Conservation (phyloP, 2,329 filamentous ascomycete genomes). For the Scortechinia acanthostroma region DNA sequence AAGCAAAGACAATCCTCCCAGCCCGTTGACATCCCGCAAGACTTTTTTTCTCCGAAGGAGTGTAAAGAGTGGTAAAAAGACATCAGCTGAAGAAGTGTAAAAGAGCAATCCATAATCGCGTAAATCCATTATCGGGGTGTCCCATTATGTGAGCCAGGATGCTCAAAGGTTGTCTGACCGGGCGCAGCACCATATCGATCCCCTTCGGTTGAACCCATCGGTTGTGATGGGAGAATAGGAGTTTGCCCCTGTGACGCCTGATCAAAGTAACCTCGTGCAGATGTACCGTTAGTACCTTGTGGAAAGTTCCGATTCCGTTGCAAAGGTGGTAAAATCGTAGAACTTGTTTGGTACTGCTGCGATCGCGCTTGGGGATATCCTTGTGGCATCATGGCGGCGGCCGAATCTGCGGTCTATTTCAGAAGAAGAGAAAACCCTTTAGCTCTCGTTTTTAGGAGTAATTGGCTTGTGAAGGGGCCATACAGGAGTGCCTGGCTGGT, state of each 20-base stretch:
- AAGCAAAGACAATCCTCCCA: no score
- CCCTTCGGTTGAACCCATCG: slow-evolving; percentile 15
- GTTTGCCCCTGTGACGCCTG: slow-evolving; percentile 18
- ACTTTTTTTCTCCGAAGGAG: no score
- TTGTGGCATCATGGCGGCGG: slow-evolving; percentile 22
- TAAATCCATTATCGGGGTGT: slow-evolving; percentile 16
- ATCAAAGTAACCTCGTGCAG: slow-evolving; percentile 19
- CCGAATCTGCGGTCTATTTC: slow-evolving; percentile 20
- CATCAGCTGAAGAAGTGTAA: slow-evolving; percentile 4
- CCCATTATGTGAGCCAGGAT: slow-evolving; percentile 17
- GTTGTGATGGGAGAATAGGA: slow-evolving; percentile 22
- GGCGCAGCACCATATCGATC: slow-evolving; percentile 18
- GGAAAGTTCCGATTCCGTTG: slow-evolving; percentile 18
- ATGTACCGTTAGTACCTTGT: slow-evolving; percentile 16
- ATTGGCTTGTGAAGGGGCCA: slow-evolving; percentile 15
- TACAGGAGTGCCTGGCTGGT: slow-evolving; percentile 25
- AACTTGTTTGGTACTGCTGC: slow-evolving; percentile 13
- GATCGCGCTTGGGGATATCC: slow-evolving; percentile 20
- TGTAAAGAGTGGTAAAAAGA: background rate
- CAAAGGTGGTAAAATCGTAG: slow-evolving; percentile 22
- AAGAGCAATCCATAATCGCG: slow-evolving; percentile 7
- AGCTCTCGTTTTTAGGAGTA: slow-evolving; percentile 19
- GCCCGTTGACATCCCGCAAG: no score
- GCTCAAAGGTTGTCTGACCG: slow-evolving; percentile 15
- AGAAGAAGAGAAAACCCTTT: slow-evolving; percentile 10